Conservation (phyloP, 1,139 yeast genomes). For the Nadsonia starkeyi-henricii region DNA sequence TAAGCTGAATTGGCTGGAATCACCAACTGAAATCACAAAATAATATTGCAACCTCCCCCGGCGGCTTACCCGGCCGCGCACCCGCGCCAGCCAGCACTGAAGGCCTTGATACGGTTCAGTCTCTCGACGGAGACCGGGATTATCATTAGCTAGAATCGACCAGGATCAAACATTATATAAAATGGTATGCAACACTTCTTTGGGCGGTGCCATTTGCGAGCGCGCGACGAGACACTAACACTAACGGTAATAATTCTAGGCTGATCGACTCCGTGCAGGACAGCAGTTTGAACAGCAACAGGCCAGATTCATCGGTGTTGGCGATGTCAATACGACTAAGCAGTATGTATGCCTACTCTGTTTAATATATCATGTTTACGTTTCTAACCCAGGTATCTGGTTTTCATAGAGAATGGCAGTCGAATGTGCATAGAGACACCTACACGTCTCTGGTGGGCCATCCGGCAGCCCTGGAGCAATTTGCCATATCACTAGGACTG, state of each 20-base stretch:
- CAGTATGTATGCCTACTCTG: constrained; percentile 21
- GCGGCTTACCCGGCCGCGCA: no score
- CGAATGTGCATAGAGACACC: constrained; percentile 61
- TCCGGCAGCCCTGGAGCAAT: constrained; percentile 47
- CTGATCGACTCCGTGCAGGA: constrained; percentile 55
- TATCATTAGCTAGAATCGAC: no score
- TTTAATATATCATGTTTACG: no score
- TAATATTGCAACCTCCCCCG: no score
- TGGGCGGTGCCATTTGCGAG: background rate
- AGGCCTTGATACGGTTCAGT: no score
- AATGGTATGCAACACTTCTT: background rate
- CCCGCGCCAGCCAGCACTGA: no score
- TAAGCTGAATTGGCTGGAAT: no score
- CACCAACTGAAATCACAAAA: no score
- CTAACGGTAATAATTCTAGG: constrained; percentile 23
- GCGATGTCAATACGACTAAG: constrained; percentile 53
- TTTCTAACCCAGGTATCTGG: constrained; percentile 1
- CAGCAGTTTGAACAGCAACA: constrained; percentile 50
- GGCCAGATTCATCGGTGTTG: constrained; percentile 54
- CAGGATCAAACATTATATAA: no score
- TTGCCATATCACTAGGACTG: constrained; percentile 47
- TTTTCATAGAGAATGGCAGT: constrained; percentile 35
- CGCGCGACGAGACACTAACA: background rate
- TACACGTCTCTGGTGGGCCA: constrained; percentile 60
- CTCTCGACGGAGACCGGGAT: no score